Evolutionary conservation across 164 flowering plant genomes (phyloP).

Genomic region (Warburgia ugandensis): DNA sequence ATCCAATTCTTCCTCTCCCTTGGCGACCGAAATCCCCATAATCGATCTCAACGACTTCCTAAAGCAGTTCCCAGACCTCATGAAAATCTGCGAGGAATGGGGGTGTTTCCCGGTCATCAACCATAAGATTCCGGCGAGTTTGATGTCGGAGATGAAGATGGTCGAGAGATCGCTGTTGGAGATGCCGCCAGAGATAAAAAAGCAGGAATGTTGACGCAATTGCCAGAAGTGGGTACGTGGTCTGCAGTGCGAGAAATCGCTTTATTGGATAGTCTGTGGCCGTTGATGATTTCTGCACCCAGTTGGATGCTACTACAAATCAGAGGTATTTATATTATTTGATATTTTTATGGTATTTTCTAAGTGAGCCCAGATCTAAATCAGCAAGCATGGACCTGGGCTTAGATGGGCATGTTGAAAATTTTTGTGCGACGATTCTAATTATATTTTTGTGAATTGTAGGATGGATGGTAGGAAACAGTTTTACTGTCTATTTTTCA

Average conservation of each 20-base stretch:
- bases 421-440: too few species aligned
- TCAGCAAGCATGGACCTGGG: too few species aligned
- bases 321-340: constrained; percentile 39
- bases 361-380: too few species aligned
- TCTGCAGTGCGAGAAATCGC: constrained; percentile 37
- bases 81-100: constrained; percentile 50
- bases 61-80: constrained; percentile 17
- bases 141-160: constrained; percentile 51
- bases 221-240: constrained; percentile 56
- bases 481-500: too few species aligned
- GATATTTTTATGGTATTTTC: background rate
- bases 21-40: too few species aligned
- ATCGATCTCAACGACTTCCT: constrained; percentile 44
- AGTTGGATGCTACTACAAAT: constrained; percentile 39
- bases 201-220: constrained; percentile 47
- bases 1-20: too few species aligned
- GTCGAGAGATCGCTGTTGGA: constrained; percentile 48
- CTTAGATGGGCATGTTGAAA: too few species aligned
- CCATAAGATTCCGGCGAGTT: constrained; percentile 33
- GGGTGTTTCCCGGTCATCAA: constrained; percentile 68
- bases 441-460: too few species aligned
- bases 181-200: constrained; percentile 49
- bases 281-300: constrained; percentile 40
- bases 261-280: constrained; percentile 45
- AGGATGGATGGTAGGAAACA: too few species aligned